These are phyloP conservation scores for Neoascochyta sp. DNA, from an alignment of 2,329 filamentous ascomycete genomes.

Conservation along the genomic window DNA sequence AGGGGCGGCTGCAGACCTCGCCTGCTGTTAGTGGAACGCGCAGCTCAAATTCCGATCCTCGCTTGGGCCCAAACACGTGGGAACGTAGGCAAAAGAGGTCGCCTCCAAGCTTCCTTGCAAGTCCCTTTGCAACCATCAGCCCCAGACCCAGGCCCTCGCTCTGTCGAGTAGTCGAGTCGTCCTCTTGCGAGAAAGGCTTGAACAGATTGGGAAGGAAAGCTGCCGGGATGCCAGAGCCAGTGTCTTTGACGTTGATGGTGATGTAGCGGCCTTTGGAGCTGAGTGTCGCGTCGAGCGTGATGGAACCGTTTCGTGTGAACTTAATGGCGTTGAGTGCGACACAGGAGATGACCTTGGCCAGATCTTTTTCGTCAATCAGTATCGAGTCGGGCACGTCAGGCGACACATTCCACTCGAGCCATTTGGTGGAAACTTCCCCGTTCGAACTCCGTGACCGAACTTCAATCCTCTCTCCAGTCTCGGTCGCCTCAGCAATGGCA, in stretches of 20 bases:
- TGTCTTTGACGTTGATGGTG: constrained; percentile 61
- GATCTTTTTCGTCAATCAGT: constrained; percentile 59
- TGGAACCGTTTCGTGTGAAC: constrained; percentile 63
- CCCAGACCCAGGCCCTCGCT: constrained; percentile 67
- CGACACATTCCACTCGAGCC: constrained; percentile 51
- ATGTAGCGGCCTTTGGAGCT: constrained; percentile 53
- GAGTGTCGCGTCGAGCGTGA: constrained; percentile 54
- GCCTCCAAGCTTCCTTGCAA: constrained; percentile 65
- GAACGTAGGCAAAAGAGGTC: constrained; percentile 63
- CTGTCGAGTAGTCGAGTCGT: constrained; percentile 63
- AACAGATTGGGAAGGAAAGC: constrained; percentile 65
- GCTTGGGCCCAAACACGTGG: constrained; percentile 56
- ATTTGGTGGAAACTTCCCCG: constrained; percentile 45
- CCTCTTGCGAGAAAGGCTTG: constrained; percentile 66
- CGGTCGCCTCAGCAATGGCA: constrained; percentile 46
- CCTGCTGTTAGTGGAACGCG: constrained; percentile 58
- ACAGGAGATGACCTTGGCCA: constrained; percentile 61
- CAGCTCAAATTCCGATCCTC: constrained; percentile 67
- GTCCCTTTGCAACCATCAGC: constrained; percentile 67
- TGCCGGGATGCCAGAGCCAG: constrained; percentile 64
- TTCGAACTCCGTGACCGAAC: constrained; percentile 45
- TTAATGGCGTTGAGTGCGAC: constrained; percentile 66
- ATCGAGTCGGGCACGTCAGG: constrained; percentile 52
- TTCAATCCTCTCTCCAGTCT: constrained; percentile 49
- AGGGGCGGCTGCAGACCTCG: constrained; percentile 49